Evolutionary conservation across 1,284 basidiomycete species (phyloP).

Genomic region (Cryptococcus sp.): DNA sequence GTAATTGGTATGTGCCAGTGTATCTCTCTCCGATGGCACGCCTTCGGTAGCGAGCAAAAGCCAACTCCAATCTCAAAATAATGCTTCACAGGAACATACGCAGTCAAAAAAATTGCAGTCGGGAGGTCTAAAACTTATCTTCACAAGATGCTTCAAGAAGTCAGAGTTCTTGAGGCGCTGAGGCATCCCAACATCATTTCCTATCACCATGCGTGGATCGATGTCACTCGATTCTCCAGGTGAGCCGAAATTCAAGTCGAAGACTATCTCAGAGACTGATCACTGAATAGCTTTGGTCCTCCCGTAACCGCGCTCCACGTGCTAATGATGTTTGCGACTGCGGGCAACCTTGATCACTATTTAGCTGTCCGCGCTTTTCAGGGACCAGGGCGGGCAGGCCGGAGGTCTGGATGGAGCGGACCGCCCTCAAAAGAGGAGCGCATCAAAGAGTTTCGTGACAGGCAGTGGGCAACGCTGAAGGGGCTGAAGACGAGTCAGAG

Average conservation of each 20-base stretch:
- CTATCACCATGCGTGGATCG: conserved; percentile 94
- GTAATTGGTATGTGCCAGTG: conserved; percentile 22
- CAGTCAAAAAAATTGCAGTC: conserved; percentile 93
- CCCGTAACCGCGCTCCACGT: conserved; percentile 77
- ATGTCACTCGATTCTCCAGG: conserved; percentile 71
- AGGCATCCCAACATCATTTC: conserved; percentile 89
- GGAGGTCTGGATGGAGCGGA: conserved; percentile 57
- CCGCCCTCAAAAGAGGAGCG: conserved; percentile 58
- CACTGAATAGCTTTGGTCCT: conserved; percentile 63
- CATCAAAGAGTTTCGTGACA: conserved; percentile 53
- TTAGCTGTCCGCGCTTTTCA: conserved; percentile 62
- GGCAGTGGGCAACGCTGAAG: too few relatives aligned
- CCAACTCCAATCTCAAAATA: background rate
- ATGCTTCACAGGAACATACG: conserved; percentile 57
- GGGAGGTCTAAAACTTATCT: conserved; percentile 82
- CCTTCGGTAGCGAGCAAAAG: background rate
- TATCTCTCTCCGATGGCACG: too few relatives aligned
- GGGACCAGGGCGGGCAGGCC: too few relatives aligned
- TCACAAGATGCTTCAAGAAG: conserved; percentile 73
- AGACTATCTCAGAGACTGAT: background rate
- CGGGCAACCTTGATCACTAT: conserved; percentile 75
- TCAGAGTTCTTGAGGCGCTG: conserved; percentile 76
- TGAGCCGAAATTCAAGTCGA: conserved; percentile 9
- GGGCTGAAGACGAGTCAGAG: too few relatives aligned
- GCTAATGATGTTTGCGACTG: conserved; percentile 91